Conservation (phyloP, 768 basidiomycete genomes). For the Serendipita vermifera region DNA sequence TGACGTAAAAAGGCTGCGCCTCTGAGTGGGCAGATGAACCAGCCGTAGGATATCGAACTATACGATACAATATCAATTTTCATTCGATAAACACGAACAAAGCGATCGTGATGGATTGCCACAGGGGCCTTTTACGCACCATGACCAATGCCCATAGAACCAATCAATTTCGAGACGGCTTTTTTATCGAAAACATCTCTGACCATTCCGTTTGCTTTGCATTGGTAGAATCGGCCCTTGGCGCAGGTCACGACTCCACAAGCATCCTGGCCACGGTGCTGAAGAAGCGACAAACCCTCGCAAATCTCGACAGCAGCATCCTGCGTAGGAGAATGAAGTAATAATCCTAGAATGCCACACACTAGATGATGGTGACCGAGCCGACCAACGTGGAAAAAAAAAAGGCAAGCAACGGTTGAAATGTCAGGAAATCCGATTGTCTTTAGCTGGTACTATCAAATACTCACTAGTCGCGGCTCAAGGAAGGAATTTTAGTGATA, state of each 20-base stretch:
- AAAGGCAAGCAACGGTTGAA: conserved; percentile 22
- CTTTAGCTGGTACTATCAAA: too few species aligned
- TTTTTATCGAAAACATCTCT: conserved; percentile 85
- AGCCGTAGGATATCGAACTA: conserved; percentile 96
- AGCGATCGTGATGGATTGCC: conserved; percentile 11
- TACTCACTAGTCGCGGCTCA: too few species aligned
- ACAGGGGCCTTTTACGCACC: conserved; percentile 36
- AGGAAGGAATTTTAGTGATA: not conserved
- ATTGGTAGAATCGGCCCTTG: conserved; percentile 92
- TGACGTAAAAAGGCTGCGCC: conserved; percentile 99
- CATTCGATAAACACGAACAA: not conserved
- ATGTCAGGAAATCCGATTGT: conserved; percentile 19
- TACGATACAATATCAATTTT: conserved; percentile 8
- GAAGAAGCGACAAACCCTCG: conserved; percentile 89
- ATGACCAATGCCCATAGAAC: conserved; percentile 96
- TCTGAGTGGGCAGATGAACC: conserved; percentile 95
- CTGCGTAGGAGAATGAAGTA: conserved; percentile 61
- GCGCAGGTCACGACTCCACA: conserved; percentile 94
- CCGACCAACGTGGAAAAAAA: conserved; percentile 12
- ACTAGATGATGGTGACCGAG: conserved; percentile 27
- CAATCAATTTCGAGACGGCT: conserved; percentile 62
- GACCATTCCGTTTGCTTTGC: conserved; percentile 99
- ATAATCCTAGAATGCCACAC: conserved; percentile 88
- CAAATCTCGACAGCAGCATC: conserved; percentile 79
- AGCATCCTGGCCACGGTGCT: conserved; percentile 96